Percentiles rank a stretch among this genome's conserved stretches.
These are phyloP conservation scores for Diaporthe capsici DNA, from an alignment of 2,329 filamentous ascomycete species.

Conservation along the genomic window DNA sequence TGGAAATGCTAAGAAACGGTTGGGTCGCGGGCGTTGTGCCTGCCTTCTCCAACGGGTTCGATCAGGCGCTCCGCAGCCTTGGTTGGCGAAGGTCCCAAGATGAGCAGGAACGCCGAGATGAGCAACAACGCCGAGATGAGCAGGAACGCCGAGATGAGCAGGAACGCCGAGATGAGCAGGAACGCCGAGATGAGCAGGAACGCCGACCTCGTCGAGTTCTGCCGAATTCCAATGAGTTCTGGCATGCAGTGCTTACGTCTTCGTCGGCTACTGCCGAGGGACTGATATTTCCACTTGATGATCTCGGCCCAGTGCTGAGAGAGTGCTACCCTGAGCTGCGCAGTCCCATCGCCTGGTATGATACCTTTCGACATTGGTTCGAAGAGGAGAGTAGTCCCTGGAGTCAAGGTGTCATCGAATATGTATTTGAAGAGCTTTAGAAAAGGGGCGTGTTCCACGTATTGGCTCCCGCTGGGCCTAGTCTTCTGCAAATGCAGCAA, in stretches of 20 bases:
- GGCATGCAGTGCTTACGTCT: background rate
- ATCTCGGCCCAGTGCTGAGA: background rate
- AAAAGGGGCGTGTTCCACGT: background rate
- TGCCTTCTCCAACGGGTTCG: background rate
- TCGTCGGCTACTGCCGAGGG: background rate
- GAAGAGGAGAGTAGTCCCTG: background rate
- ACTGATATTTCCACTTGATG: fast-evolving
- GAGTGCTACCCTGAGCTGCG: background rate
- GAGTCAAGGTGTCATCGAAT: background rate
- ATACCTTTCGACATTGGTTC: background rate
- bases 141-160: background rate
- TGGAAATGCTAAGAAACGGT: background rate
- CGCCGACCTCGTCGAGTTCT: background rate
- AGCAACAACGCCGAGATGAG: background rate
- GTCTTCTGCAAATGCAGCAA: background rate
- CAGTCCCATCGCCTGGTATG: background rate
- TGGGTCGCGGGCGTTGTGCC: background rate
- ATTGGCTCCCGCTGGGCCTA: background rate
- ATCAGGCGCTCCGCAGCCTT: background rate
- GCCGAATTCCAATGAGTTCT: background rate
- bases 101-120: background rate
- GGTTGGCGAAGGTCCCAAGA: background rate
- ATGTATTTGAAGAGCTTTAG: background rate
- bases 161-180: background rate
- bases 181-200: background rate